phyloP scores from a whole-genome alignment of 2,329 filamentous ascomycete species.

The Xylaria sp. region DNA sequence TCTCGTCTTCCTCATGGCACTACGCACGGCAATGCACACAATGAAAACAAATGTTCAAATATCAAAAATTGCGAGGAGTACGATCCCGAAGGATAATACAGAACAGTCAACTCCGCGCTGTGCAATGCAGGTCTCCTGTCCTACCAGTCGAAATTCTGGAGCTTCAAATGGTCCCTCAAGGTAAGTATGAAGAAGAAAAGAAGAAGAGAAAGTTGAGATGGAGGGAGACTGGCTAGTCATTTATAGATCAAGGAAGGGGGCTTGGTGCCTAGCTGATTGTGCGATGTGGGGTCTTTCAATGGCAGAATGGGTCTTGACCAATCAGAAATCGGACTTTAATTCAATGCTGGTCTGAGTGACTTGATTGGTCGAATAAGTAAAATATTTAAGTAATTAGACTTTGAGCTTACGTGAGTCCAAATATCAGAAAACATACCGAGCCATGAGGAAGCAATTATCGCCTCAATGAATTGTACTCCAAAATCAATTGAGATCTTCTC shows the following conservation, averaged over 20 bases:
- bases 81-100: slow-evolving; percentile 64
- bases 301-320: slow-evolving; percentile 4
- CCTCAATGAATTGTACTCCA: no score
- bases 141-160: slow-evolving; percentile 58
- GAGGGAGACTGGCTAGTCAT: slow-evolving; percentile 25
- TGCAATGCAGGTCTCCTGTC: slow-evolving; percentile 63
- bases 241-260: slow-evolving; percentile 37
- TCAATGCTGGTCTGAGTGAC: not conserved
- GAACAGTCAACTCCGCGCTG: slow-evolving; percentile 60
- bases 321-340: slow-evolving; percentile 27
- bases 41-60: slow-evolving; percentile 54
- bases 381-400: no score
- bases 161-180: slow-evolving; percentile 56
- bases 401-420: no score
- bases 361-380: slow-evolving; percentile 20
- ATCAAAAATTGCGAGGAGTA: slow-evolving; percentile 63
- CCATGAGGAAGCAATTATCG: no score
- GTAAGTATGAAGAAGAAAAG: slow-evolving; percentile 62
- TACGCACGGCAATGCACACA: slow-evolving; percentile 52
- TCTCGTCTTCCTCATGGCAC: slow-evolving; percentile 57
- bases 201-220: slow-evolving; percentile 42
- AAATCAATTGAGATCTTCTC: no score
- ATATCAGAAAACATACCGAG: no score
- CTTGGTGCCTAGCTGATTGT: slow-evolving; percentile 39
- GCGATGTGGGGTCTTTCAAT: slow-evolving; percentile 18